Evolutionary conservation across 805 yeast genomes (phyloP).

Genomic region (Helenozyma baotianmanensis): DNA sequence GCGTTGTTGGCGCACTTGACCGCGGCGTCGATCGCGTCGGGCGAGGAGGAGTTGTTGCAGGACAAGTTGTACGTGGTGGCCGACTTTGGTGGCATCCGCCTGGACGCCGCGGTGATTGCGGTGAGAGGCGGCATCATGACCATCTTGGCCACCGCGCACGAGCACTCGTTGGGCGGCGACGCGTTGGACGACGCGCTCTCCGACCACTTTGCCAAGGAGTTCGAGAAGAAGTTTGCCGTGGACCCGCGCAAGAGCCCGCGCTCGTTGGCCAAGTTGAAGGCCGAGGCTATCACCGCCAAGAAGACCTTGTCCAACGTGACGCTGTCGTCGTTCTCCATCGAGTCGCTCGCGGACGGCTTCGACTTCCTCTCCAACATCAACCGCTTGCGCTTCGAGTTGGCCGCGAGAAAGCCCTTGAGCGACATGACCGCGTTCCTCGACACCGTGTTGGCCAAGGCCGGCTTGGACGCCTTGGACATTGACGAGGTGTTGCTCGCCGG

Average conservation of each 20-base stretch:
- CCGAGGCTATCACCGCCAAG: conserved; percentile 79
- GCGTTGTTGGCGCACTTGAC: conserved; percentile 80
- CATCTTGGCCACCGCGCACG: conserved; percentile 78
- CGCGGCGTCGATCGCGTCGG: conserved; percentile 23
- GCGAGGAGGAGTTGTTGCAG: conserved; percentile 40
- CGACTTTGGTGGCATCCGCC: conserved; percentile 93
- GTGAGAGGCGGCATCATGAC: conserved; percentile 94
- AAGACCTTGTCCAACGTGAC: conserved; percentile 89
- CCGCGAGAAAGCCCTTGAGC: conserved; percentile 71
- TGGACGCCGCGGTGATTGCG: conserved; percentile 92
- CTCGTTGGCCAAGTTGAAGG: conserved; percentile 82
- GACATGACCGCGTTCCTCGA: conserved; percentile 76
- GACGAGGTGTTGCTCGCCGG: conserved; percentile 91
- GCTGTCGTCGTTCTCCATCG: conserved; percentile 87
- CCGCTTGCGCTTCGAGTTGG: conserved; percentile 89
- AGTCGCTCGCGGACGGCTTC: conserved; percentile 87
- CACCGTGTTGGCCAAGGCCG: conserved; percentile 72
- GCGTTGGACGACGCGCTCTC: conserved; percentile 74
- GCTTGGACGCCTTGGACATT: conserved; percentile 76
- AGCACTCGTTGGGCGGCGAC: conserved; percentile 82
- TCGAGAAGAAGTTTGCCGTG: conserved; percentile 78
- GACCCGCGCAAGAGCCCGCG: conserved; percentile 79
- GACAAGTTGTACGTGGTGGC: conserved; percentile 87
- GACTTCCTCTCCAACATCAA: conserved; percentile 92
- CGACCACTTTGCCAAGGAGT: conserved; percentile 87